Conservation (phyloP, 805 yeast species). For the Wickerhamomyces rabaulensis region DNA sequence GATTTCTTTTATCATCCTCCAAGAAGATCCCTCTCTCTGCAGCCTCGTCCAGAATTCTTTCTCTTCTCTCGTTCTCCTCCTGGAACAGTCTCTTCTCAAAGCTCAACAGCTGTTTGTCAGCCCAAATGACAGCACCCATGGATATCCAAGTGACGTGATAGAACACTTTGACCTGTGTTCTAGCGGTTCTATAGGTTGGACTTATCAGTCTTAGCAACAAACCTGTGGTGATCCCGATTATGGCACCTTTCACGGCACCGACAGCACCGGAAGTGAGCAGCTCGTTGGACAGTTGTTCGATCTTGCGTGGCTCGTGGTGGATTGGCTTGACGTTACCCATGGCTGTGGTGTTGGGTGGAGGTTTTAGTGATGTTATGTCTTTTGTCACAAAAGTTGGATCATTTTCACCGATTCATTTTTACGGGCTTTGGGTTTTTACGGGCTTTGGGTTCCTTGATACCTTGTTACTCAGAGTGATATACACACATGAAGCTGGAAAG, state of each 20-base stretch:
- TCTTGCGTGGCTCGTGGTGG: conserved; percentile 33
- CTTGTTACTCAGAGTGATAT: no score
- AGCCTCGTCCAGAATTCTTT: conserved; percentile 34
- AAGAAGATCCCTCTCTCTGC: conserved; percentile 40
- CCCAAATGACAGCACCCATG: conserved; percentile 36
- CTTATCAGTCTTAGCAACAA: conserved; percentile 29
- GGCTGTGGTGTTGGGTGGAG: neutral
- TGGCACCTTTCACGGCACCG: conserved; percentile 39
- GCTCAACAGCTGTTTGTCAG: conserved; percentile 33
- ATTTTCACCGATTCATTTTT: neutral
- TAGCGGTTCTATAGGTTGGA: conserved; percentile 31
- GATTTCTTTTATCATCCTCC: conserved; percentile 27
- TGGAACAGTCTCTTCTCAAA: conserved; percentile 30
- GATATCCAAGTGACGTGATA: conserved; percentile 38
- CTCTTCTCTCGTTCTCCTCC: conserved; percentile 31
- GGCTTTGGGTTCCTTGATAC: no score
- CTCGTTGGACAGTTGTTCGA: conserved; percentile 32
- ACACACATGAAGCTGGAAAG: no score
- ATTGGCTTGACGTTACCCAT: conserved; percentile 27
- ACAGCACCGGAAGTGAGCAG: conserved; percentile 32
- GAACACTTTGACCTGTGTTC: conserved; percentile 35
- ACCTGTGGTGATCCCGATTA: conserved; percentile 31
- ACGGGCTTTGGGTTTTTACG: neutral
- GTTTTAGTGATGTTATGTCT: no score
- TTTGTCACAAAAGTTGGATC: neutral